Percentiles rank a stretch among this genome's conserved stretches.
These are phyloP conservation scores for Aureobasidium subglaciale DNA, from an alignment of 2,329 filamentous ascomycete genomes.

Conservation along the genomic window DNA sequence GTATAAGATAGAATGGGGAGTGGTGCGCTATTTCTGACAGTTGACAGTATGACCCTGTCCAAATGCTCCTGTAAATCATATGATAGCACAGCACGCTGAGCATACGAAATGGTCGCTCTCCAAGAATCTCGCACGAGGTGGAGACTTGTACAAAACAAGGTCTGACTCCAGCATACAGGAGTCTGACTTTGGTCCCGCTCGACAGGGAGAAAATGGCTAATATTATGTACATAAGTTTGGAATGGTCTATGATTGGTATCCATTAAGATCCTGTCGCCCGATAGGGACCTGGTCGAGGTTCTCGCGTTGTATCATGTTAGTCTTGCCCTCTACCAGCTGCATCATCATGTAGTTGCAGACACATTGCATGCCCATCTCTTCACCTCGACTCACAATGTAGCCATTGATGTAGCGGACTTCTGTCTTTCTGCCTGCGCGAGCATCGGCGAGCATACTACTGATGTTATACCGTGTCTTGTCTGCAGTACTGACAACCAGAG, in stretches of 20 bases:
- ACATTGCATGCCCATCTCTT: constrained; percentile 64
- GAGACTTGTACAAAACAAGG: too few species aligned
- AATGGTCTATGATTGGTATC: background rate
- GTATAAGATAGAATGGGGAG: too few species aligned
- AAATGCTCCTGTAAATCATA: too few species aligned
- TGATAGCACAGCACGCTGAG: too few species aligned
- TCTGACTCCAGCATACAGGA: too few species aligned
- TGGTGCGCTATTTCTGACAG: too few species aligned
- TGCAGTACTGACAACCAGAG: constrained; percentile 50
- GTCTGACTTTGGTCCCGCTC: too few species aligned
- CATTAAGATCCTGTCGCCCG: constrained; percentile 7
- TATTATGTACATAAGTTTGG: background rate
- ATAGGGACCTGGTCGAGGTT: constrained; percentile 33
- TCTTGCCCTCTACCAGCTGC: constrained; percentile 66
- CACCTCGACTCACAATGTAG: constrained; percentile 70
- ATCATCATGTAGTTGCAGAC: constrained; percentile 67
- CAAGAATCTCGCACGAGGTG: too few species aligned
- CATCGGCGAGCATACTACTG: constrained; percentile 62
- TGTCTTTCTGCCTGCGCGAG: constrained; percentile 54
- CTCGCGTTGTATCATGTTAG: constrained; percentile 39
- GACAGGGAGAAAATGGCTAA: too few species aligned
- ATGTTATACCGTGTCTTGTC: constrained; percentile 49
- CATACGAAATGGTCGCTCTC: too few species aligned
- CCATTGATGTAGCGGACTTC: constrained; percentile 85
- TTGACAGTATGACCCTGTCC: too few species aligned